Conservation (phyloP, 345 rosid genomes). For the Conringia planisiliqua region DNA sequence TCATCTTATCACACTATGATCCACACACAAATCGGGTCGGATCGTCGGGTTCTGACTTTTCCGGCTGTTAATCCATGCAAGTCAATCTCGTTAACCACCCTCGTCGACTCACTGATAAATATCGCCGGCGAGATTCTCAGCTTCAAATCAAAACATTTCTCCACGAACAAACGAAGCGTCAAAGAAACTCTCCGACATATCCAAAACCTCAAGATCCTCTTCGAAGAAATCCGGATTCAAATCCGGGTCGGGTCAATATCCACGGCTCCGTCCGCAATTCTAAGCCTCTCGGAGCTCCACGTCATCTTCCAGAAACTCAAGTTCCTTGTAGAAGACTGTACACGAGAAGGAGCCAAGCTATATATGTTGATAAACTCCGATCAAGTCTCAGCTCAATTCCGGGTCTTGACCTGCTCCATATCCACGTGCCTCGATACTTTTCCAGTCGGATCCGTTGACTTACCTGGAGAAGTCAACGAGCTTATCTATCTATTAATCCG, state of each 20-base stretch:
- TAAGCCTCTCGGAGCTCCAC: conserved; percentile 70
- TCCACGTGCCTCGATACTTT: conserved; percentile 58
- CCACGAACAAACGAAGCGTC: conserved; percentile 47
- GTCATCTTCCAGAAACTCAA: conserved; percentile 56
- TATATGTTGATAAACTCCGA: conserved; percentile 62
- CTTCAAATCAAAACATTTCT: conserved; percentile 40
- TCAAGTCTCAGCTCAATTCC: conserved; percentile 49
- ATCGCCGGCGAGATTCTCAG: conserved; percentile 41
- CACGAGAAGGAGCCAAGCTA: conserved; percentile 51
- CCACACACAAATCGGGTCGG: conserved; percentile 29
- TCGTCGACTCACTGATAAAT: conserved; percentile 49
- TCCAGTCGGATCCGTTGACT: conserved; percentile 39
- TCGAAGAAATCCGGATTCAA: conserved; percentile 54
- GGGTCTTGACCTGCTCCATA: conserved; percentile 44
- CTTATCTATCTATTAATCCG: conserved; percentile 39
- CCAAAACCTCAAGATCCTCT: conserved; percentile 40
- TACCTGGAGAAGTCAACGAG: conserved; percentile 55
- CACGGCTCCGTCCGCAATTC: conserved; percentile 28
- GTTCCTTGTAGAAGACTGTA: conserved; percentile 59
- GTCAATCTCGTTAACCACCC: conserved; percentile 40
- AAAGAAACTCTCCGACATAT: conserved; percentile 50
- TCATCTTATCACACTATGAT: conserved; percentile 36
- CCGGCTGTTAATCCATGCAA: conserved; percentile 67
- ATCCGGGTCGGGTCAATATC: conserved; percentile 21
- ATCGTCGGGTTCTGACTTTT: conserved; percentile 60